Evolutionary conservation across 352 stramenopile species (phyloP).

Genomic region (Globisporangium abappressorium): DNA sequence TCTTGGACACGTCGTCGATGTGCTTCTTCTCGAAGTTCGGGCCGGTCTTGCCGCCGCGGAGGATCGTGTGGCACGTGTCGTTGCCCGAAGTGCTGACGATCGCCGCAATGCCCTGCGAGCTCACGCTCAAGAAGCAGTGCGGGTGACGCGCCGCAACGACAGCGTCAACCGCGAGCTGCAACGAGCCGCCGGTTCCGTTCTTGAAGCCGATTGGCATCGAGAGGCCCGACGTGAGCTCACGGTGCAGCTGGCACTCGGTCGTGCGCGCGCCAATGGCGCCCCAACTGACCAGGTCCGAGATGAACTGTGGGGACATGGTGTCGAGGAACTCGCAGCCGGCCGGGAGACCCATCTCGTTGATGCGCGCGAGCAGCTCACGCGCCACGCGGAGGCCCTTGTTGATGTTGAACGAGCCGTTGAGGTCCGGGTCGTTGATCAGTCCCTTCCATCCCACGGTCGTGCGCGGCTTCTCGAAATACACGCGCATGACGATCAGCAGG

Average conservation of each 20-base stretch:
- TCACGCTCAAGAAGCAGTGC: constrained; percentile 89
- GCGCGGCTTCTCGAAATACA: constrained; percentile 91
- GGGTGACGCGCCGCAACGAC: constrained; percentile 78
- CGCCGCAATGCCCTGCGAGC: constrained; percentile 78
- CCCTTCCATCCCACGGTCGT: constrained; percentile 90
- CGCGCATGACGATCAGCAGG: constrained; percentile 87
- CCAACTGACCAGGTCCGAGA: constrained; percentile 87
- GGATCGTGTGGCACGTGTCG: constrained; percentile 86
- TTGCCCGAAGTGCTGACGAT: constrained; percentile 89
- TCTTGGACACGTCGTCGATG: constrained; percentile 71
- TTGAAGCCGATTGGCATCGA: constrained; percentile 92
- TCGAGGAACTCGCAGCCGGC: constrained; percentile 88
- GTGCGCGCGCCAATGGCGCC: constrained; percentile 89
- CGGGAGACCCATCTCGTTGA: constrained; percentile 86
- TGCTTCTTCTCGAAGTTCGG: constrained; percentile 85
- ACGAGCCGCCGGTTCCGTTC: constrained; percentile 84
- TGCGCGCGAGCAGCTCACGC: constrained; percentile 76
- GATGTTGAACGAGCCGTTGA: constrained; percentile 90
- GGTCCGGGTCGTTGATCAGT: constrained; percentile 89
- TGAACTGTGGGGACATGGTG: constrained; percentile 91
- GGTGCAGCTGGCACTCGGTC: constrained; percentile 88
- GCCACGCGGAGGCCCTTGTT: constrained; percentile 88
- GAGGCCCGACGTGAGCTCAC: constrained; percentile 85
- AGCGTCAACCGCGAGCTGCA: constrained; percentile 86
- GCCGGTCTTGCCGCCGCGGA: constrained; percentile 81